Conservation (phyloP, 805 yeast genomes). For the Starmerella cellae region DNA sequence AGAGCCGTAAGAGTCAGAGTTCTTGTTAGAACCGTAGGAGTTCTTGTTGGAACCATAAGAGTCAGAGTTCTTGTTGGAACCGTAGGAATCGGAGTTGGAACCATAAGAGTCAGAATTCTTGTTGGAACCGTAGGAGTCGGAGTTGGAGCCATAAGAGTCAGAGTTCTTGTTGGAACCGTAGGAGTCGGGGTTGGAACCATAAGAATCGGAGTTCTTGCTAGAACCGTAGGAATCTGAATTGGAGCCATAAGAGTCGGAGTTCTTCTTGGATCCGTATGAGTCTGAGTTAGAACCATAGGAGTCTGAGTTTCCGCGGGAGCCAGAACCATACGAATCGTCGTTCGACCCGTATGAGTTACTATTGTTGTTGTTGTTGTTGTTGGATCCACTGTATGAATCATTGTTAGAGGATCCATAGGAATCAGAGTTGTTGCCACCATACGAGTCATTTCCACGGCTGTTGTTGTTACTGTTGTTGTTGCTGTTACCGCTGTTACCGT, state of each 20-base stretch:
- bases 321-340: slow-evolving; percentile 6
- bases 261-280: slow-evolving; percentile 17
- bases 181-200: slow-evolving; percentile 15
- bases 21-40: slow-evolving; percentile 1
- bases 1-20: slow-evolving; percentile 15
- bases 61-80: slow-evolving; percentile 3
- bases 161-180: slow-evolving; percentile 24
- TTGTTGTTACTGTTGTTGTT: slow-evolving; percentile 13
- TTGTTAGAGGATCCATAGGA: slow-evolving; percentile 25
- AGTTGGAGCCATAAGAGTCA: slow-evolving; percentile 25
- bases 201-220: slow-evolving; percentile 18
- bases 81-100: slow-evolving; percentile 8
- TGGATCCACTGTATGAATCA: slow-evolving; percentile 24
- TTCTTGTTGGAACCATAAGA: slow-evolving; percentile 6
- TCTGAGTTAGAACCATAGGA: slow-evolving; percentile 20
- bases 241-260: slow-evolving; percentile 22
- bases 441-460: slow-evolving; percentile 25
- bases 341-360: slow-evolving; percentile 8
- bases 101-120: slow-evolving; percentile 7
- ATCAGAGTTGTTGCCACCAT: slow-evolving; percentile 20
- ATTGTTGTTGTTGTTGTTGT: too few relatives aligned
- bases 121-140: slow-evolving; percentile 18
- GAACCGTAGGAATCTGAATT: slow-evolving; percentile 28
- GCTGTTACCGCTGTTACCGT: slow-evolving; percentile 3
- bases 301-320: slow-evolving; percentile 4